Evolutionary conservation across 2,329 filamentous ascomycete species (phyloP).

Genomic region (Blastomyces emzantsi): DNA sequence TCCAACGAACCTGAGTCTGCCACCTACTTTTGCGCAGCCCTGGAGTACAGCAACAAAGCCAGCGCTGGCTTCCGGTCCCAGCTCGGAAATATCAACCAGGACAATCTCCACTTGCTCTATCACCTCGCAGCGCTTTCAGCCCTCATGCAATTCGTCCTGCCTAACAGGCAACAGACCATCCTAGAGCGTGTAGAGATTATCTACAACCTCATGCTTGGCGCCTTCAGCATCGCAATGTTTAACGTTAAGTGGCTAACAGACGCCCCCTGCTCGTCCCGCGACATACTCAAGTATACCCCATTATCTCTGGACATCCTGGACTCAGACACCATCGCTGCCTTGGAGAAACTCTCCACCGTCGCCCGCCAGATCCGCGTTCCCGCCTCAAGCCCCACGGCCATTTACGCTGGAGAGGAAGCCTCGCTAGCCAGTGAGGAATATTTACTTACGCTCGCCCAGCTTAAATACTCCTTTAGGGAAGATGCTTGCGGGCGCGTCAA

Average conservation of each 20-base stretch:
- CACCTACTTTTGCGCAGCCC: slow-evolving; percentile 24
- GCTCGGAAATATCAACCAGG: slow-evolving; percentile 23
- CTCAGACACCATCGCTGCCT: slow-evolving; percentile 3
- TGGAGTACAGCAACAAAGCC: slow-evolving; percentile 30
- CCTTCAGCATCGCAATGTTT: not conserved
- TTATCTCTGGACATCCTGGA: slow-evolving; percentile 3
- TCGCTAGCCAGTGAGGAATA: slow-evolving; percentile 13
- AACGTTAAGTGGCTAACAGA: slow-evolving; percentile 6
- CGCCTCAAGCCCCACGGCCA: not conserved
- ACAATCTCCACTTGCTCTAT: slow-evolving; percentile 23
- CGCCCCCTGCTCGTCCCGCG: slow-evolving; percentile 4
- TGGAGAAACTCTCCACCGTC: slow-evolving; percentile 13
- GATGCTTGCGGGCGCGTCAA: slow-evolving; percentile 26
- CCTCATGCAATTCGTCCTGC: slow-evolving; percentile 24
- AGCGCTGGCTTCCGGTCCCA: slow-evolving; percentile 26
- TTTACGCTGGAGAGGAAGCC: not conserved
- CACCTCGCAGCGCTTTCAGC: slow-evolving; percentile 26
- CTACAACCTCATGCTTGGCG: slow-evolving; percentile 20
- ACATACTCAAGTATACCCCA: not conserved
- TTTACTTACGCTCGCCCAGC: slow-evolving; percentile 19
- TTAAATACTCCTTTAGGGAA: slow-evolving; percentile 30
- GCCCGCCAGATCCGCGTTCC: slow-evolving; percentile 12
- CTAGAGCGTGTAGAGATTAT: slow-evolving; percentile 21
- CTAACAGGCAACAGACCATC: slow-evolving; percentile 16
- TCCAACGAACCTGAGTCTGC: slow-evolving; percentile 14